Percentiles rank a stretch among this genome's conserved stretches.
phyloP scores from a whole-genome alignment of 208 protist genomes.

The Polymyxa betae region DNA sequence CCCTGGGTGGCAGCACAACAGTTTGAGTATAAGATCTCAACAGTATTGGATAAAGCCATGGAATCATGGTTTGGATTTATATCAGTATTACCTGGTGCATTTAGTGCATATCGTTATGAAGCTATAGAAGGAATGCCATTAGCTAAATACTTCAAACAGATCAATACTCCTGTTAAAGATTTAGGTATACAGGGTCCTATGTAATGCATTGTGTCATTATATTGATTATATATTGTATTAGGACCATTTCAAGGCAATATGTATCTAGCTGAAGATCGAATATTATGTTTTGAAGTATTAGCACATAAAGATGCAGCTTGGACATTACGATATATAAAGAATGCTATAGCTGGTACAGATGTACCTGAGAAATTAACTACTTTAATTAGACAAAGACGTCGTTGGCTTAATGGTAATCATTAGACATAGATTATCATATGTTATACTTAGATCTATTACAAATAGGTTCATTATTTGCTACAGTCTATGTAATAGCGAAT shows the following conservation, averaged over 20 bases:
- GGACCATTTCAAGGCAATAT: slow-evolving; percentile 35
- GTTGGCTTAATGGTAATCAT: slow-evolving; percentile 16
- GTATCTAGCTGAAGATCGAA: slow-evolving; percentile 45
- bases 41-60: slow-evolving; percentile 54
- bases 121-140: slow-evolving; percentile 40
- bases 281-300: slow-evolving; percentile 34
- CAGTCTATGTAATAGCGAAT: slow-evolving; percentile 28
- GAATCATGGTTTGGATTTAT: slow-evolving; percentile 54
- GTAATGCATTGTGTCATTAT: neutral
- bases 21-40: slow-evolving; percentile 56
- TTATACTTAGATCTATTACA: neutral
- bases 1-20: slow-evolving; percentile 24
- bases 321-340: slow-evolving; percentile 24
- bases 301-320: slow-evolving; percentile 21
- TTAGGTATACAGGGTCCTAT: neutral
- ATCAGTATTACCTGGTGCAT: slow-evolving; percentile 50
- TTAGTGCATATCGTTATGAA: slow-evolving; percentile 50
- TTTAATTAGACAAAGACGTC: slow-evolving; percentile 1
- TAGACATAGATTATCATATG: neutral
- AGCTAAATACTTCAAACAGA: slow-evolving; percentile 47
- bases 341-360: neutral
- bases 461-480: slow-evolving; percentile 26
- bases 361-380: slow-evolving; percentile 18
- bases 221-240: neutral
- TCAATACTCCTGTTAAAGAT: slow-evolving; percentile 30